Evolutionary conservation across 805 yeast genomes (phyloP), one percentile per base, ranked within the genome.

Genomic region (Pichia nakasei): DNA sequence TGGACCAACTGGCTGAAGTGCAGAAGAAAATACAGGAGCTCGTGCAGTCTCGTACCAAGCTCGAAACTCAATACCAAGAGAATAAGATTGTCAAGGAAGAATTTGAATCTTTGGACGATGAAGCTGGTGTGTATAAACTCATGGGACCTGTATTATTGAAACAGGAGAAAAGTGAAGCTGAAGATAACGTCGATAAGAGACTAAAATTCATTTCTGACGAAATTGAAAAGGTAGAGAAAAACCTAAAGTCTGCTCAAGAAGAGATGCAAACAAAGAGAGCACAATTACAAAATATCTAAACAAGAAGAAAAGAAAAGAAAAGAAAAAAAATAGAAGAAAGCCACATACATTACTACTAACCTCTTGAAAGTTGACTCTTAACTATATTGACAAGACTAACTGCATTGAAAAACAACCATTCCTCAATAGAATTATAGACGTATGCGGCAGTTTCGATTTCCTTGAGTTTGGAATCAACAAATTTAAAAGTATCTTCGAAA

Each of bases 61-160:
- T 93, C 38, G 99, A 93, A 59, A 85, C 97, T 1, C 99, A 93
- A 65, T 76, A 70, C 54, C 98, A 93, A 63, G 99, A 93, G 62
- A 89, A 89, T 62, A 80, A 80, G 55, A 89, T 93, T 40, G 98
- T 93, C 15, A 72, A 80, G 51, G 80, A 76, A 45, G 98, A 93
- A 64, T 85, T 93, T 55, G 76, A 73, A 24, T 52, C 50, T 8
- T 54, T 65, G 37, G 66, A 85, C 45, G 74, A 75, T 44, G 84
- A 78, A 31, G 72, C 94, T 15, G 85, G 84, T 54, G 79, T 93
- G 22, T 93, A 77, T 67, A 93, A 93, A 64, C 72, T 89, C 51
- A 84, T 91, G 22, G 98, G 98, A 1, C 95, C 96, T 7, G 88
- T 91, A 4, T 69, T 93, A 47, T 69, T 94, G 48, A 96, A 97